Evolutionary conservation across 2,329 filamentous ascomycete genomes (phyloP).

Genomic region (Lasiodiplodia citricola): DNA sequence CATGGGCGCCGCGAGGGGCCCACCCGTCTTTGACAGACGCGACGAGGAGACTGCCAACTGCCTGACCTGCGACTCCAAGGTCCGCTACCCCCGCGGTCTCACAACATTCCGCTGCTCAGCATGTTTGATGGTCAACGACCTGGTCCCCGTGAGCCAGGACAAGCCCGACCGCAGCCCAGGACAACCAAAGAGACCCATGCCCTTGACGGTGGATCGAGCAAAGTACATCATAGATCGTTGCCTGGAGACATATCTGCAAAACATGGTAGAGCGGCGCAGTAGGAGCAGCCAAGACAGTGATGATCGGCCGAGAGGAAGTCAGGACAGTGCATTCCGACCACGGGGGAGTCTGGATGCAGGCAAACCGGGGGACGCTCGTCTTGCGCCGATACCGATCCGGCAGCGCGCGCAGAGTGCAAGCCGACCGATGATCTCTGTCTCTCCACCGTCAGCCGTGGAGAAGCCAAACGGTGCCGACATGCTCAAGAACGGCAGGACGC

Average conservation of each 20-base stretch:
- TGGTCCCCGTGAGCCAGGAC: conserved; percentile 55
- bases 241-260: conserved; percentile 55
- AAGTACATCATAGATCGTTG: conserved; percentile 62
- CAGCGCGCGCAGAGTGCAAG: conserved; percentile 14
- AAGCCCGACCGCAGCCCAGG: conserved; percentile 20
- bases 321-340: background rate
- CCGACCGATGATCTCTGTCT: conserved; percentile 22
- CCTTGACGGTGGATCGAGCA: conserved; percentile 66
- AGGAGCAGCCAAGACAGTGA: conserved; percentile 21
- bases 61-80: conserved; percentile 82
- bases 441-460: conserved; percentile 10
- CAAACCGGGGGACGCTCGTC: background rate
- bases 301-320: conserved; percentile 7
- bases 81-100: conserved; percentile 77
- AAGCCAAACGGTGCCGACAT: background rate
- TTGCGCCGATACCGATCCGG: conserved; percentile 21
- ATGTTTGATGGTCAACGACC: conserved; percentile 84
- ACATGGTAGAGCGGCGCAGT: conserved; percentile 5
- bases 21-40: conserved; percentile 46
- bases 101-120: conserved; percentile 81
- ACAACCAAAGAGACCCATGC: conserved; percentile 35
- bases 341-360: background rate
- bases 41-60: conserved; percentile 70
- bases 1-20: conserved; percentile 32
- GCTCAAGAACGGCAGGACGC: background rate